These are phyloP conservation scores for Lolium rigidum DNA, from an alignment of 176 grass and related monocot genomes.

Conservation along the genomic window DNA sequence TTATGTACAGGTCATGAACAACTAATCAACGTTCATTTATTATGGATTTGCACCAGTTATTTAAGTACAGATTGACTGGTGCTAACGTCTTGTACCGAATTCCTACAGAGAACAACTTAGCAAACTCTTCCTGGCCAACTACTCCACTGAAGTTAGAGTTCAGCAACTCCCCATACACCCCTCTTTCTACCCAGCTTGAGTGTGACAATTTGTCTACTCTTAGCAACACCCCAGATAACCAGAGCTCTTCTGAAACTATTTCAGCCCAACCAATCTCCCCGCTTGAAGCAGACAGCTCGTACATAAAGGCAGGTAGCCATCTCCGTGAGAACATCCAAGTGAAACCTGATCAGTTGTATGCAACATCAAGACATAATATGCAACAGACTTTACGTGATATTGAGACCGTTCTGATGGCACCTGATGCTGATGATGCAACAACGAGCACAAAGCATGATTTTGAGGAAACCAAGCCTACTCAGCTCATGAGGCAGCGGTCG, in stretches of 20 bases:
- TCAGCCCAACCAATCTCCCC: conserved; percentile 69
- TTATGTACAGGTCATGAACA: conserved; percentile 63
- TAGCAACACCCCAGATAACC: conserved; percentile 62
- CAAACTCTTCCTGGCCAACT: conserved; percentile 48
- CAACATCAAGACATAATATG: conserved; percentile 75
- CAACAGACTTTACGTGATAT: conserved; percentile 81
- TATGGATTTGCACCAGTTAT: conserved; percentile 88
- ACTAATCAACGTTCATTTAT: conserved; percentile 63
- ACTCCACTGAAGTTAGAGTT: conserved; percentile 61
- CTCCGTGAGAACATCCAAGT: conserved; percentile 45
- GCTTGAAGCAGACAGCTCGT: conserved; percentile 70
- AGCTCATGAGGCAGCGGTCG: conserved; percentile 57
- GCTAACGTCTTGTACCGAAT: conserved; percentile 57
- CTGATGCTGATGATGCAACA: conserved; percentile 69
- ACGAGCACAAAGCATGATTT: conserved; percentile 52
- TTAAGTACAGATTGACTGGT: conserved; percentile 66
- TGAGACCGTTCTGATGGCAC: conserved; percentile 95
- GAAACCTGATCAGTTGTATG: conserved; percentile 52
- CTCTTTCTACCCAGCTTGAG: conserved; percentile 69
- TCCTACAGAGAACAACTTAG: conserved; percentile 56
- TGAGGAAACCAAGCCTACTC: conserved; percentile 60
- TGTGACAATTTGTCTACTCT: conserved; percentile 67
- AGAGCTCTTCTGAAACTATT: conserved; percentile 75
- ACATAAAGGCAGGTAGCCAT: conserved; percentile 51
- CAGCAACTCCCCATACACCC: conserved; percentile 71